Evolutionary conservation across 768 basidiomycete species (phyloP).

Genomic region (Rhodotorula taiwanensis): DNA sequence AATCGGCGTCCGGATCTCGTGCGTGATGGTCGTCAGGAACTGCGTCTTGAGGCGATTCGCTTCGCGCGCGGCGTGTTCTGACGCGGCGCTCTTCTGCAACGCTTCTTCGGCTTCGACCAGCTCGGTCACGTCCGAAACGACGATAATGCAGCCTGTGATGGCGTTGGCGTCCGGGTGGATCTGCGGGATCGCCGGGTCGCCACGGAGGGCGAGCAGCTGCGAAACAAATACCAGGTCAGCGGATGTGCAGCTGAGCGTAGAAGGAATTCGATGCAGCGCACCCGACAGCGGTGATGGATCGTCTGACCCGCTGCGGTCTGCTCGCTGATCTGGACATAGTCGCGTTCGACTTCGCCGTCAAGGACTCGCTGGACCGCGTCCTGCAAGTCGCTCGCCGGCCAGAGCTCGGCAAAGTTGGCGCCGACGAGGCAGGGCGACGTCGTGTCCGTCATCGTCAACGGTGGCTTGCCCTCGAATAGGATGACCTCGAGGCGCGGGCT

Average conservation of each 20-base stretch:
- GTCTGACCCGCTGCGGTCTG: neutral
- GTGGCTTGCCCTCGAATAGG: slow-evolving; percentile 13
- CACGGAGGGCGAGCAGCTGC: slow-evolving; percentile 23
- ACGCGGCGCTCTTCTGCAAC: slow-evolving; percentile 13
- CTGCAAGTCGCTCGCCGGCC: neutral
- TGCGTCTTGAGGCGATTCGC: slow-evolving; percentile 36
- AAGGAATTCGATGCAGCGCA: neutral
- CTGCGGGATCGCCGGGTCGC: slow-evolving; percentile 16
- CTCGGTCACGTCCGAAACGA: slow-evolving; percentile 28
- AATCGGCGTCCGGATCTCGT: slow-evolving; percentile 37
- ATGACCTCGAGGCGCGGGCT: neutral
- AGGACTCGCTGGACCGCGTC: slow-evolving; percentile 8
- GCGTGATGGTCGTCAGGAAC: slow-evolving; percentile 35
- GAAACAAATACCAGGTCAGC: fast-evolving
- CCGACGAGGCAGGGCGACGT: neutral
- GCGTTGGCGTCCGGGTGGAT: slow-evolving; percentile 10
- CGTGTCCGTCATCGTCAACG: neutral
- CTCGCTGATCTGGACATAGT: neutral
- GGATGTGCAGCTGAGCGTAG: neutral
- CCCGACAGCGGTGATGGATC: slow-evolving; percentile 12
- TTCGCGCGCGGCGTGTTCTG: slow-evolving; percentile 35
- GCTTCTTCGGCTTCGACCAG: slow-evolving; percentile 13
- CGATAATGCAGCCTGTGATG: slow-evolving; percentile 28
- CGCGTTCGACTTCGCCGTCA: slow-evolving; percentile 3
- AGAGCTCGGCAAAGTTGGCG: neutral